These are phyloP conservation scores for Heliosperma pusillum DNA, from an alignment of 148 eudicot species.

Conservation along the genomic window DNA sequence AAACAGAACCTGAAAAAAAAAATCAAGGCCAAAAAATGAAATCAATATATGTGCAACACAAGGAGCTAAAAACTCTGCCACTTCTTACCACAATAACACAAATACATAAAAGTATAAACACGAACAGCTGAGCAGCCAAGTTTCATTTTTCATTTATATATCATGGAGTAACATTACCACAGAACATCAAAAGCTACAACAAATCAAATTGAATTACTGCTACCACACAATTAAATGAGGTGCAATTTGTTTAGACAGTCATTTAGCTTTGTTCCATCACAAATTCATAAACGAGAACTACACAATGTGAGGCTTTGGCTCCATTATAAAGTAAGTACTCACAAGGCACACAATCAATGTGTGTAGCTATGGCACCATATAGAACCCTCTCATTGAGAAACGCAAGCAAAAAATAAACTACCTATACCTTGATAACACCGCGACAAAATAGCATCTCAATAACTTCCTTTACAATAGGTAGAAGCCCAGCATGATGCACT, in stretches of 20 bases:
- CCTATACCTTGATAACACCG: constrained; percentile 84
- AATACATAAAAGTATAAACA: neutral
- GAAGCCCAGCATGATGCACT: constrained; percentile 97
- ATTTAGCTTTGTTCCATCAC: neutral
- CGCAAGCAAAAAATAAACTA: neutral
- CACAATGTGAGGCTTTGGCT: neutral
- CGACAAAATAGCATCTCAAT: constrained; percentile 99
- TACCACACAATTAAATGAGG: neutral
- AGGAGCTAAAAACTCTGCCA: neutral
- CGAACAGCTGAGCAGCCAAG: neutral
- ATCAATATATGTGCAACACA: neutral
- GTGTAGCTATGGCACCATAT: neutral
- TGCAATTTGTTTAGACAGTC: neutral
- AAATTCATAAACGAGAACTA: neutral
- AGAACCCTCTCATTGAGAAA: neutral
- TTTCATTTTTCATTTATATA: neutral
- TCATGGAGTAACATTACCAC: neutral
- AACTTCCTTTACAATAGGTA: constrained; percentile 98
- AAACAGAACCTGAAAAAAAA: constrained; percentile 61
- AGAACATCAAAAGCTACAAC: neutral
- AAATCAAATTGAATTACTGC: neutral
- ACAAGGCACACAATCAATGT: neutral
- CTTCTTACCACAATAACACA: neutral
- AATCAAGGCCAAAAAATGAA: constrained; percentile 8
- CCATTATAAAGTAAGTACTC: neutral